Percentiles rank a stretch among this genome's conserved stretches.
Conservation (phyloP, 768 basidiomycete species). For the Tremella mesenterica region DNA sequence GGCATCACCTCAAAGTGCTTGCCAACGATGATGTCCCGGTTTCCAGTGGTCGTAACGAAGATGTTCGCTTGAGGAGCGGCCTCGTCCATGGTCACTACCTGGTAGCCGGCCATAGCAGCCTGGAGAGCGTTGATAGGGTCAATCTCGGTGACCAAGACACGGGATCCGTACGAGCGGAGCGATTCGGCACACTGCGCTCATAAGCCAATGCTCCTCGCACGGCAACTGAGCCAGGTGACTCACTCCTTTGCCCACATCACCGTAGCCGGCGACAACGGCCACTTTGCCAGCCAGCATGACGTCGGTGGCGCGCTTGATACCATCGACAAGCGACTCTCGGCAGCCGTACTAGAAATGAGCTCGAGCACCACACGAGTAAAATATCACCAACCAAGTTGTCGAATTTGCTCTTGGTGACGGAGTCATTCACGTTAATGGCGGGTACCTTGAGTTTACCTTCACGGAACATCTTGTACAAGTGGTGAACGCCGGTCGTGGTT, state of each 20-base stretch:
- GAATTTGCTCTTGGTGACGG: slow-evolving; percentile 99
- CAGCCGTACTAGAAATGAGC: slow-evolving; percentile 91
- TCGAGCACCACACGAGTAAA: background rate
- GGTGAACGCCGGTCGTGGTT: slow-evolving; percentile 99
- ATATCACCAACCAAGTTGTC: slow-evolving; percentile 46
- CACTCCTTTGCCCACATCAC: slow-evolving; percentile 98
- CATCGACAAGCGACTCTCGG: slow-evolving; percentile 98
- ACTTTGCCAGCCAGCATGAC: slow-evolving; percentile 99
- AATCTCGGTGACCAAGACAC: slow-evolving; percentile 93
- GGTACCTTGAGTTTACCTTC: slow-evolving; percentile 93
- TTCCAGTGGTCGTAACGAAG: slow-evolving; percentile 97
- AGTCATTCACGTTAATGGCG: slow-evolving; percentile 99
- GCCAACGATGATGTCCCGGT: slow-evolving; percentile 90
- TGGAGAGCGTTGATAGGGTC: slow-evolving; percentile 99
- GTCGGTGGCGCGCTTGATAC: slow-evolving; percentile 99
- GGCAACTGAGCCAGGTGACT: slow-evolving; percentile 43
- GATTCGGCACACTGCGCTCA: slow-evolving; percentile 70
- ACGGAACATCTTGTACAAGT: slow-evolving; percentile 95
- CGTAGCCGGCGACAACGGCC: slow-evolving; percentile 95
- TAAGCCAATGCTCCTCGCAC: slow-evolving; percentile 47
- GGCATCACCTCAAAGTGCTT: slow-evolving; percentile 90
- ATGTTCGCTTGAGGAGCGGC: slow-evolving; percentile 80
- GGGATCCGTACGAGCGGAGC: slow-evolving; percentile 90
- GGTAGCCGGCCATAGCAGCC: slow-evolving; percentile 98
- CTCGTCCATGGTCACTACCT: slow-evolving; percentile 98